A percentile compares a stretch with the other conserved stretches of the same genome.
Evolutionary conservation across 805 yeast species (phyloP).

Genomic region (Isabelozyma pseudorhagii): DNA sequence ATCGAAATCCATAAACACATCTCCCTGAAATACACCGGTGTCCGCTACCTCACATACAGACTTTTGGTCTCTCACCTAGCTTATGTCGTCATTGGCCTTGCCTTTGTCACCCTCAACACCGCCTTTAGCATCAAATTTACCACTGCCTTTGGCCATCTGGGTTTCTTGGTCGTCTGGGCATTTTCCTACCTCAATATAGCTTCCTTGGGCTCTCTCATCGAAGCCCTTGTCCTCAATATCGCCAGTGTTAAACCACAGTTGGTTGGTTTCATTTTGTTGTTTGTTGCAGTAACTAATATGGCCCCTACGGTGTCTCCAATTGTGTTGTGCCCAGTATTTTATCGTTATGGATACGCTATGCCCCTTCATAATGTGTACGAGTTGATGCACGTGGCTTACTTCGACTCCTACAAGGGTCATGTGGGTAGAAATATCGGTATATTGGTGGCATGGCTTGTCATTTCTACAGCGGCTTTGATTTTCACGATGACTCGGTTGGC

Average conservation of each 20-base stretch:
- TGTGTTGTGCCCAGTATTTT: conserved; percentile 22
- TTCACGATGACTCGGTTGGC: conserved; percentile 21
- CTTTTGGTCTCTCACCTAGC: conserved; percentile 25
- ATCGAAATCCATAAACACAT: conserved; percentile 23
- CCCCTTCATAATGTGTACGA: conserved; percentile 27
- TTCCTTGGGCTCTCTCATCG: conserved; percentile 29
- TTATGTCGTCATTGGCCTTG: conserved; percentile 23
- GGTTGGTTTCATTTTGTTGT: conserved; percentile 24
- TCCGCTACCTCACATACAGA: conserved; percentile 19
- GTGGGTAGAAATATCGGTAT: conserved; percentile 31
- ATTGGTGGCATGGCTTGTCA: conserved; percentile 27
- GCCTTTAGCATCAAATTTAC: conserved; percentile 22
- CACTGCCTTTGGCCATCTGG: conserved; percentile 25
- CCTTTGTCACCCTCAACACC: conserved; percentile 24
- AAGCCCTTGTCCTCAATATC: conserved; percentile 19
- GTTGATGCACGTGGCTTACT: conserved; percentile 28
- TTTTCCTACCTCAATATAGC: conserved; percentile 27
- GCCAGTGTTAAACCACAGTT: conserved; percentile 21
- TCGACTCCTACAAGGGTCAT: conserved; percentile 31
- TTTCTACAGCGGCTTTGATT: conserved; percentile 23
- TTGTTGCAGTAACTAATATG: conserved; percentile 25
- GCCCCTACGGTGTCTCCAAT: conserved; percentile 30
- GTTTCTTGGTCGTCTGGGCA: conserved; percentile 32
- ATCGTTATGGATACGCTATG: conserved; percentile 26
- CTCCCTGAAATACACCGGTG: conserved; percentile 23